Percentiles rank a stretch among this genome's conserved stretches.
These are phyloP conservation scores for Torulaspora pretoriensis DNA, from an alignment of 1,139 yeast genomes.

Conservation along the genomic window DNA sequence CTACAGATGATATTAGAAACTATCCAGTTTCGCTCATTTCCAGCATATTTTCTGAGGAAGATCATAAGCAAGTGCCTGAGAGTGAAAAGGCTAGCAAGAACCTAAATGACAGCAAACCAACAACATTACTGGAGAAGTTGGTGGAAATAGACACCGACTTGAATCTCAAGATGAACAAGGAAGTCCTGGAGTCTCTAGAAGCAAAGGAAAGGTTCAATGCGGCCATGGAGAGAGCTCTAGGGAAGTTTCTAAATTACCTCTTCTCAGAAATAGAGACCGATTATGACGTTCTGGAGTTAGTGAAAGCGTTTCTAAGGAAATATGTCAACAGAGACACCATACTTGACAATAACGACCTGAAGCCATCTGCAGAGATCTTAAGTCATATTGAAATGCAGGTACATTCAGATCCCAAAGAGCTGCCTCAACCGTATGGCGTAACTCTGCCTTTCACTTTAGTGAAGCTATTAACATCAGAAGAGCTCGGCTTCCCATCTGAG, in stretches of 20 bases:
- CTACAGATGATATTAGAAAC: conserved; percentile 23
- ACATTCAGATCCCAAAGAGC: conserved; percentile 6
- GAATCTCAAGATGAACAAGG: conserved; percentile 12
- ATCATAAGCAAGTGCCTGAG: conserved; percentile 4
- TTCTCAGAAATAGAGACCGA: conserved; percentile 22
- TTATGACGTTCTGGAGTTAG: conserved; percentile 23
- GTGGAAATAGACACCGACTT: not conserved
- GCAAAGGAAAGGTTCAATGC: conserved; percentile 25
- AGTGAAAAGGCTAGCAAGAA: conserved; percentile 9
- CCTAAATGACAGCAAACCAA: not conserved
- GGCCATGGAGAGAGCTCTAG: conserved; percentile 24
- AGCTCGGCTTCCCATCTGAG: conserved; percentile 23
- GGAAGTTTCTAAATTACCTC: conserved; percentile 22
- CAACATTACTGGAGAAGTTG: not conserved
- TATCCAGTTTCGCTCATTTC: conserved; percentile 25
- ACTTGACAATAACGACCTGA: conserved; percentile 13
- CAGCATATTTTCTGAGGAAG: conserved; percentile 8
- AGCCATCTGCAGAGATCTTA: conserved; percentile 16
- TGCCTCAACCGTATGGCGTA: conserved; percentile 31
- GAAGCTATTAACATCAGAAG: conserved; percentile 20
- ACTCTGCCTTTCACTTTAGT: conserved; percentile 30
- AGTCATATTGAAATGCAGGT: conserved; percentile 19
- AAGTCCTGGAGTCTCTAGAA: conserved; percentile 20
- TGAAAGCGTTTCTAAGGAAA: conserved; percentile 16
- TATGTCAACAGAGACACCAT: conserved; percentile 19